These are phyloP conservation scores for Naganishia vishniacii DNA, from an alignment of 768 basidiomycete species.

Conservation along the genomic window DNA sequence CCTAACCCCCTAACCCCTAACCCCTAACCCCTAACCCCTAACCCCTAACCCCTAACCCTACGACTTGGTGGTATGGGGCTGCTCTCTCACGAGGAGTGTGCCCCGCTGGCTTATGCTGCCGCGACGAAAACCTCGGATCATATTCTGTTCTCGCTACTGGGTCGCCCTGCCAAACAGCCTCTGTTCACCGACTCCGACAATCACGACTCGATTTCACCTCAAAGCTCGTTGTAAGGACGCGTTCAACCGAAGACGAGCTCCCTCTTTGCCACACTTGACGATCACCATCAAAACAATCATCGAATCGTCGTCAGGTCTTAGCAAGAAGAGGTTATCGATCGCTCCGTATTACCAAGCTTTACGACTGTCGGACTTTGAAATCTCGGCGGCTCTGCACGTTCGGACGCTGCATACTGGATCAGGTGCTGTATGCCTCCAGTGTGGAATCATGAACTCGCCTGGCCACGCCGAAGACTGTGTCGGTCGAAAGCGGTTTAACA, in stretches of 20 bases:
- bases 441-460: background rate
- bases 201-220: constrained; percentile 1
- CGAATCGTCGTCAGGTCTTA: constrained; percentile 5
- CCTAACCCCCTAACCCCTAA: too few species aligned
- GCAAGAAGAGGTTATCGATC: background rate
- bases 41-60: too few species aligned
- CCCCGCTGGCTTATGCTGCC: constrained; percentile 10
- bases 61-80: constrained; percentile 6
- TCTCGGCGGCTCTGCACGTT: background rate
- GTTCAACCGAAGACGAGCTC: background rate
- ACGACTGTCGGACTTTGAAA: constrained; percentile 18
- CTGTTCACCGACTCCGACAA: background rate
- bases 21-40: too few species aligned
- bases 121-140: constrained; percentile 15
- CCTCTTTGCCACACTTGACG: too few species aligned
- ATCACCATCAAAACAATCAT: background rate
- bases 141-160: background rate
- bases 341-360: background rate
- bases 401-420: background rate
- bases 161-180: background rate
- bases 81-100: constrained; percentile 2
- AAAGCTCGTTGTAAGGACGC: constrained; percentile 2
- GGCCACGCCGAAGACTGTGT: constrained; percentile 9
- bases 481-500: background rate
- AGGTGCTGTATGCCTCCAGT: background rate